Conservation (phyloP, 2,329 filamentous ascomycete genomes). For the Simplicillium sp. region DNA sequence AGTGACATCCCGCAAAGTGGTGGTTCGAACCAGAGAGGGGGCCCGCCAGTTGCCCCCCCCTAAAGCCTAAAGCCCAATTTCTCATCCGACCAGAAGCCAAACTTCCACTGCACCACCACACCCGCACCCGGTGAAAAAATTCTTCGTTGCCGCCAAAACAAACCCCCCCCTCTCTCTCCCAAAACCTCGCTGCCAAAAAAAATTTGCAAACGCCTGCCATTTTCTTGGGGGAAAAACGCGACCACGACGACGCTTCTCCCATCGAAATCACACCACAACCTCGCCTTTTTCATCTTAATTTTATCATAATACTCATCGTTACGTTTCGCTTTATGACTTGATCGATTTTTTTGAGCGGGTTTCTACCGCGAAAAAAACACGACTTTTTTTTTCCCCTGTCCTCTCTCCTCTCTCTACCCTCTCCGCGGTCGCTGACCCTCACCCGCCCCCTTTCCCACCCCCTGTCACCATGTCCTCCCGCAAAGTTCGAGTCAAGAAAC, state of each 20-base stretch:
- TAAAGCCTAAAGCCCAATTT: too few relatives aligned
- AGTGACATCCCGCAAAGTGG: too few relatives aligned
- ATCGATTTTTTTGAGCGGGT: constrained; percentile 55
- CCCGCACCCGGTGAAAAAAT: constrained; percentile 38
- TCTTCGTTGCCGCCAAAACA: constrained; percentile 45
- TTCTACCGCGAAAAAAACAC: constrained; percentile 31
- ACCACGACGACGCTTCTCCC: constrained; percentile 21
- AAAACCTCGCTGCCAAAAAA: constrained; percentile 18
- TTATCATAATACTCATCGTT: constrained; percentile 39
- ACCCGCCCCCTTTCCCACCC: constrained; percentile 22
- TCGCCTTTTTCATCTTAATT: constrained; percentile 40
- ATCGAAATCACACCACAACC: constrained; percentile 45
- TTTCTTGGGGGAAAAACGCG: too few relatives aligned
- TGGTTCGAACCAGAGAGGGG: too few relatives aligned
- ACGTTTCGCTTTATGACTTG: constrained; percentile 51
- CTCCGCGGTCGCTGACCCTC: constrained; percentile 8
- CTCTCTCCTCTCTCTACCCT: constrained; percentile 17
- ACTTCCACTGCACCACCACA: constrained; percentile 3
- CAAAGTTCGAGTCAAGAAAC: constrained; percentile 78
- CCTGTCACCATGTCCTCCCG: constrained; percentile 49
- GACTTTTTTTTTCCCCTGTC: constrained; percentile 20
- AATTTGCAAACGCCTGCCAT: too few relatives aligned
- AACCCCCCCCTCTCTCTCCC: constrained; percentile 48
- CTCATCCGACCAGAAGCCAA: too few relatives aligned
- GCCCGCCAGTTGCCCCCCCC: too few relatives aligned